A percentile compares a stretch with the other conserved stretches of the same genome.
Conservation (phyloP, 805 yeast species). For the Metschnikowia shivogae region DNA sequence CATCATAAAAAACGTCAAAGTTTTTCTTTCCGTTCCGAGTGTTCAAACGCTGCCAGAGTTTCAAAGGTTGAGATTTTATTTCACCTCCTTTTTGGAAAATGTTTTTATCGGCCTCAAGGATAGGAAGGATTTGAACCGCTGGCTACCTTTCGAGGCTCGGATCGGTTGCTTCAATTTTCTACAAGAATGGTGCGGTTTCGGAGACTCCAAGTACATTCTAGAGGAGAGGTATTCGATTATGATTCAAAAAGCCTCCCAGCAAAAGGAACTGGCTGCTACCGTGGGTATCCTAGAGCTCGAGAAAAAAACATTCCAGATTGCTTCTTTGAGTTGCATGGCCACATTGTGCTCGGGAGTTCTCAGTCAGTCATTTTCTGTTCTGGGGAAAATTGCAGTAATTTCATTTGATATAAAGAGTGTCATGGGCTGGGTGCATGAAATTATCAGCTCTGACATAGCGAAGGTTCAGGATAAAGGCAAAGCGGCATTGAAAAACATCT, state of each 20-base stretch:
- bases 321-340: constrained; percentile 83
- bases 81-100: constrained; percentile 75
- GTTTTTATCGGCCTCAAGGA: constrained; percentile 56
- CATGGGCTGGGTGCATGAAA: constrained; percentile 75
- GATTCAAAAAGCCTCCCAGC: constrained; percentile 41
- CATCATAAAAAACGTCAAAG: constrained; percentile 58
- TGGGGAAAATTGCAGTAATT: constrained; percentile 48
- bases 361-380: constrained; percentile 42
- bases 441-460: constrained; percentile 58
- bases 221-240: constrained; percentile 62
- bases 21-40: constrained; percentile 50
- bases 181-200: constrained; percentile 94
- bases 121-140: constrained; percentile 36
- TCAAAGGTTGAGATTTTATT: constrained; percentile 76
- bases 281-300: constrained; percentile 80
- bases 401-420: constrained; percentile 70
- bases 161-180: constrained; percentile 76
- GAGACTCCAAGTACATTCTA: constrained; percentile 56
- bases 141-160: constrained; percentile 85
- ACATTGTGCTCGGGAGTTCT: constrained; percentile 73
- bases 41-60: constrained; percentile 65
- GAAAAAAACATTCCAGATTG: constrained; percentile 58
- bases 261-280: constrained; percentile 45
- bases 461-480: constrained; percentile 60
- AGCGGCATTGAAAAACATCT: constrained; percentile 64